Base-by-base conservation (phyloP, 116 monocot genomes). In the Posidonia oceanica region DNA sequence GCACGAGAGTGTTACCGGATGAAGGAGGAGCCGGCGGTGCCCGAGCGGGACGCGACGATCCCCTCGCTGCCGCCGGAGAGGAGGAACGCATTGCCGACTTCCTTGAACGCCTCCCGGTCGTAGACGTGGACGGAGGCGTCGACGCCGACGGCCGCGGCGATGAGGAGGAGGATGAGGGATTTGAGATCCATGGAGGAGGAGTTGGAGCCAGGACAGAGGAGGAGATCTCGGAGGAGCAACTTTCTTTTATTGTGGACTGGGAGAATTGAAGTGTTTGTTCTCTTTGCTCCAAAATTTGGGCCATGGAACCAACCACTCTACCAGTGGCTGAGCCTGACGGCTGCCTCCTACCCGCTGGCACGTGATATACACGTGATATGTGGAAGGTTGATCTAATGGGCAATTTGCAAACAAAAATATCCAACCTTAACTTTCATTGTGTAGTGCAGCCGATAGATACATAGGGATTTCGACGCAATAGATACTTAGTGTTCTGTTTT, bases 11-110 rank as follows among this genome's bases (percentile, higher is more conserved):
- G 15, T 78, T 70, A 94, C 94, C 83, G 63, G 69, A 94, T 90
- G 67, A 78, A 94, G 4, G 94, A 82, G 51, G 80, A 70, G 36
- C 73, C 72, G 13, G 22, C 80, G 42, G 78, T 67, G 20, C 73
- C 72, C 15, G 17, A 36, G 16, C 67, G 75, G 17, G 83, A 77
- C 42, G 82, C 62, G 72, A 87, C 82, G 80, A 94, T 85, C 3
- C 94, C 94, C 75, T 94, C 94, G 82, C 94, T 94, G n/a, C 94
- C 94, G 38, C 94, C 94, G 72, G 90, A 85, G 78, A 94, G 90
- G 54, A 94, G 90, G 75, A 70, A 85, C 52, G 94, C 90, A 63
- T 94, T 94, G 52, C 94, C 94, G 36, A 94, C 85, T 72, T 94
- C 94, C 70, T 77, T 89, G 82, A 94, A 94, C 40, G 81, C 51